Evolutionary conservation across 495 filamentous ascomycete species (phyloP).

Genomic region (Tuber brumale): DNA sequence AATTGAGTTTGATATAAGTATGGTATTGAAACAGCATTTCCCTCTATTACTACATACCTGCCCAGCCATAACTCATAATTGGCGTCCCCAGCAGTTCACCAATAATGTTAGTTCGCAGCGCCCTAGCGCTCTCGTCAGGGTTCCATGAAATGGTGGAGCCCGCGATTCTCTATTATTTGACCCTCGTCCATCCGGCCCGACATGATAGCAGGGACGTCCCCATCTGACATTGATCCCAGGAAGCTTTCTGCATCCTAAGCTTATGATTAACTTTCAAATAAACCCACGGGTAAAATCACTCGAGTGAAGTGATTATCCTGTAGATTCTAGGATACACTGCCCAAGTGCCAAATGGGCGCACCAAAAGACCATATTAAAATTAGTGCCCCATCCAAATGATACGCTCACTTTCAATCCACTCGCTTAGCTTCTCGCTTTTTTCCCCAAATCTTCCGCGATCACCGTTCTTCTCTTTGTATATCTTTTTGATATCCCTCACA

Average conservation of each 20-base stretch:
- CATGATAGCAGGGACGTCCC: background rate
- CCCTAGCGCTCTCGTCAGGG: background rate
- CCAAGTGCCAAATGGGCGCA: background rate
- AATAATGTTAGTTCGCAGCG: background rate
- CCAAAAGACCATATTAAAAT: background rate
- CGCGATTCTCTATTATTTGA: background rate
- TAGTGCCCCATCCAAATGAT: background rate
- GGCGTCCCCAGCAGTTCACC: background rate
- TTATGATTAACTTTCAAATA: background rate
- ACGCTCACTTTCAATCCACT: background rate
- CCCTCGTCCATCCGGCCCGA: background rate
- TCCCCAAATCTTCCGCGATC: conserved; percentile 23
- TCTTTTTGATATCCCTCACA: conserved; percentile 63
- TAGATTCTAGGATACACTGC: background rate
- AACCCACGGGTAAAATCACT: background rate
- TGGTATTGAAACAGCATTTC: background rate
- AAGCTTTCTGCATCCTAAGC: background rate
- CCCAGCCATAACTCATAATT: background rate
- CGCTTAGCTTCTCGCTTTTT: background rate
- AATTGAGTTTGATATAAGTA: background rate
- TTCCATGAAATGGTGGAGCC: background rate
- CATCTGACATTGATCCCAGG: background rate
- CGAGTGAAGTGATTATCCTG: background rate
- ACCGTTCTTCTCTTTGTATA: conserved; percentile 49
- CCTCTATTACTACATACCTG: background rate